These are phyloP conservation scores for Ogataea ganodermae DNA, from an alignment of 805 yeast species.

Conservation along the genomic window DNA sequence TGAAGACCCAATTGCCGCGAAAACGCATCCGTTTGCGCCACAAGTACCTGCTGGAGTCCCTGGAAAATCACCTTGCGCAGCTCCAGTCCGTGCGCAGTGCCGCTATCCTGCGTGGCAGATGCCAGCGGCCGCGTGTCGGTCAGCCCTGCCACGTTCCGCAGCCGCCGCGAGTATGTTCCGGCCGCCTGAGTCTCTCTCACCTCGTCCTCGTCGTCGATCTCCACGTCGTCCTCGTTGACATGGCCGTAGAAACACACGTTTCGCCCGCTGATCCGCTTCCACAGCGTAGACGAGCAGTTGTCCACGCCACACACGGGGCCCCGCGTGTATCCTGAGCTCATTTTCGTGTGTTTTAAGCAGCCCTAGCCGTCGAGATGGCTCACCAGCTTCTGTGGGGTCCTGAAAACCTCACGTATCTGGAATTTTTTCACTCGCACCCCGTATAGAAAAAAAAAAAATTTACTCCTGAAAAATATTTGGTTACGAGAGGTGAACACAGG, in stretches of 20 bases:
- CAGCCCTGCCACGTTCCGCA: conserved; percentile 48
- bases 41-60: conserved; percentile 42
- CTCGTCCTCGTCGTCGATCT: conserved; percentile 82
- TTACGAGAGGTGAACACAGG: too few relatives aligned
- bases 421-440: conserved; percentile 3
- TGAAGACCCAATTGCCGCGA: conserved; percentile 31
- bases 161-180: conserved; percentile 52
- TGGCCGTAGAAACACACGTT: conserved; percentile 90
- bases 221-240: conserved; percentile 77
- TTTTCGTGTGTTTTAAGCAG: not conserved
- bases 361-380: not conserved
- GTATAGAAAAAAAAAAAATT: not conserved
- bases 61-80: conserved; percentile 19
- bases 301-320: conserved; percentile 90
- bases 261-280: conserved; percentile 73
- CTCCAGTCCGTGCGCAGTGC: conserved; percentile 29
- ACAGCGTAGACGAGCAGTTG: conserved; percentile 80
- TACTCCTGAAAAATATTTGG: not conserved
- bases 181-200: conserved; percentile 64
- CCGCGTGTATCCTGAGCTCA: conserved; percentile 38
- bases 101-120: conserved; percentile 13
- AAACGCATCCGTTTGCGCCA: conserved; percentile 47
- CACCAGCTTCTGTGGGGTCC: not conserved
- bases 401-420: not conserved
- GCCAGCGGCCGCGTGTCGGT: conserved; percentile 24